These are phyloP conservation scores for Hyaloscypha variabilis DNA, from an alignment of 495 filamentous ascomycete genomes.

Conservation along the genomic window DNA sequence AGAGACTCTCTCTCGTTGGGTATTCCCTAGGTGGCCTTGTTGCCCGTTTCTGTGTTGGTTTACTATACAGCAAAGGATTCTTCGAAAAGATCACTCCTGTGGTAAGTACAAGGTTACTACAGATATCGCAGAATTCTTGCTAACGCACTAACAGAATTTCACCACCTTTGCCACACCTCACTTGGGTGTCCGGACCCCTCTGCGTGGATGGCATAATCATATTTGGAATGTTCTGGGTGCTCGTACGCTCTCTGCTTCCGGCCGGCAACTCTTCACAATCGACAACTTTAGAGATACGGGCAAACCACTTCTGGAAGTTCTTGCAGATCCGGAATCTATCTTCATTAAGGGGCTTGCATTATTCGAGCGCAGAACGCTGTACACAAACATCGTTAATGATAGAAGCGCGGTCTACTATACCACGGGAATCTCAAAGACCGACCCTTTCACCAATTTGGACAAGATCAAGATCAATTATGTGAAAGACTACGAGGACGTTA, in stretches of 20 bases:
- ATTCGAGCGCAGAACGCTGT: conserved; percentile 75
- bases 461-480: conserved; percentile 71
- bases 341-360: conserved; percentile 78
- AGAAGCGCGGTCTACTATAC: conserved; percentile 81
- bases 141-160: conserved; percentile 70
- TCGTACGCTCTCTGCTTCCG: conserved; percentile 74
- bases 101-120: conserved; percentile 35
- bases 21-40: conserved; percentile 91
- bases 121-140: neutral
- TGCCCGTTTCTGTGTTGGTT: conserved; percentile 82
- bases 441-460: conserved; percentile 73
- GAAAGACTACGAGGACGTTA: conserved; percentile 69
- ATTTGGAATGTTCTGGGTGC: conserved; percentile 84
- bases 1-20: conserved; percentile 82
- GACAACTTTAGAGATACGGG: conserved; percentile 84
- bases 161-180: conserved; percentile 91
- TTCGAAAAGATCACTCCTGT: conserved; percentile 80
- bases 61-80: conserved; percentile 77
- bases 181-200: conserved; percentile 79
- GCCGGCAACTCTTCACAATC: conserved; percentile 83
- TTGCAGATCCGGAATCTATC: conserved; percentile 83
- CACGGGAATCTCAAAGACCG: conserved; percentile 67
- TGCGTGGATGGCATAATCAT: conserved; percentile 59
- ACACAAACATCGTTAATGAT: conserved; percentile 87
- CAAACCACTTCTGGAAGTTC: conserved; percentile 74